A percentile compares a stretch with the other conserved stretches of the same genome.
phyloP scores from a whole-genome alignment of 495 filamentous ascomycete genomes.

The Aspergillus heteromorphus region DNA sequence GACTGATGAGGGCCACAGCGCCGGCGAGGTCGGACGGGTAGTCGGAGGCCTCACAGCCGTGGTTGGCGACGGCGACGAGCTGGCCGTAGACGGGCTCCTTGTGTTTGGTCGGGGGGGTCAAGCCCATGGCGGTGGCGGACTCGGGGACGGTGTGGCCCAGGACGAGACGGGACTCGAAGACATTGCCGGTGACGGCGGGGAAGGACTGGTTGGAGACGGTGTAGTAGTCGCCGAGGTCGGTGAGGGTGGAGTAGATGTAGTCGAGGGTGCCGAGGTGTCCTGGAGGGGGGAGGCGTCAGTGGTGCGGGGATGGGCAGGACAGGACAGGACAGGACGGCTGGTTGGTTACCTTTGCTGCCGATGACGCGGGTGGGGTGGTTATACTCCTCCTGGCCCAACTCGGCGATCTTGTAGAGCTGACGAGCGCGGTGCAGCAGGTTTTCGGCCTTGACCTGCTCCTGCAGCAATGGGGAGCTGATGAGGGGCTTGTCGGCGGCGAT shows the following conservation, averaged over 20 bases:
- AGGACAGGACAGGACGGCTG: neutral
- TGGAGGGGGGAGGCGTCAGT: constrained; percentile 20
- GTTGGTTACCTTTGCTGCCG: constrained; percentile 48
- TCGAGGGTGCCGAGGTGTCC: constrained; percentile 55
- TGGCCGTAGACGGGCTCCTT: constrained; percentile 39
- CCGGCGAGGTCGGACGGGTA: constrained; percentile 37
- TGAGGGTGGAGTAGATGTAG: constrained; percentile 51
- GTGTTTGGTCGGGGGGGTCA: constrained; percentile 54
- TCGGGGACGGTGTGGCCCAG: constrained; percentile 45
- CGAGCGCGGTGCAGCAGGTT: constrained; percentile 50
- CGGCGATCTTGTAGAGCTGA: constrained; percentile 51
- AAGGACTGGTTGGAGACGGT: constrained; percentile 53
- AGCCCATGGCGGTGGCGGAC: constrained; percentile 50
- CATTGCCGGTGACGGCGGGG: constrained; percentile 51
- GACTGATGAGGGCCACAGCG: constrained; percentile 50
- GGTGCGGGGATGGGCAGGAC: neutral
- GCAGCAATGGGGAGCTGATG: constrained; percentile 48
- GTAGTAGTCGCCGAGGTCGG: constrained; percentile 51
- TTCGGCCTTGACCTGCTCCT: constrained; percentile 47
- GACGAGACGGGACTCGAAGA: constrained; percentile 53
- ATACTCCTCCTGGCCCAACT: constrained; percentile 48
- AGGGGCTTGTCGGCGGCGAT: constrained; percentile 9
- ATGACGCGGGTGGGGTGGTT: constrained; percentile 61
- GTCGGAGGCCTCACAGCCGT: constrained; percentile 51
- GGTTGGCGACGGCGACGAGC: constrained; percentile 27